Conservation (phyloP, 139 green algal species). For the Micractinium sp. region DNA sequence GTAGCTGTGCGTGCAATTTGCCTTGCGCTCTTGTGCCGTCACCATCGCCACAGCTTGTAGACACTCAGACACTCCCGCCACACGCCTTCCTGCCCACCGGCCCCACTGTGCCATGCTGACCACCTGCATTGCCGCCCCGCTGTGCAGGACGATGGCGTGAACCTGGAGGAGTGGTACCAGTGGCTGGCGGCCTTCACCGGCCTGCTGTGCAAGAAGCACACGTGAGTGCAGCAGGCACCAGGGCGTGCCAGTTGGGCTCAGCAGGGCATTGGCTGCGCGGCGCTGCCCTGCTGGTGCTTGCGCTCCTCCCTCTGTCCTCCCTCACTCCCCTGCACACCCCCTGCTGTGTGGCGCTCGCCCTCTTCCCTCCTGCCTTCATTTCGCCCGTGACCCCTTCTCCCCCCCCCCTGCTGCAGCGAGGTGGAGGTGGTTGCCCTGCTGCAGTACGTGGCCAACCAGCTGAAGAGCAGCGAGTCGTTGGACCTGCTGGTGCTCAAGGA, state of each 20-base stretch:
- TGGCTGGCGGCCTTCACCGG: slow-evolving; percentile 75
- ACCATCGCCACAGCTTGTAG: neutral
- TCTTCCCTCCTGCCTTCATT: neutral
- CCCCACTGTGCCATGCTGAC: neutral
- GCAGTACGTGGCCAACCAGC: slow-evolving; percentile 78
- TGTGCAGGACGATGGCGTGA: slow-evolving; percentile 82
- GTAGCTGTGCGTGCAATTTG: neutral
- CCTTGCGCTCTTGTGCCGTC: neutral
- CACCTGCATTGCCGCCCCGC: neutral
- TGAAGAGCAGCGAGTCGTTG: slow-evolving; percentile 68
- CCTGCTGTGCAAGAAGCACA: slow-evolving; percentile 52
- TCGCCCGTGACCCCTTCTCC: neutral
- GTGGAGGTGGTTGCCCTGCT: slow-evolving; percentile 66
- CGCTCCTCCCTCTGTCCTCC: neutral
- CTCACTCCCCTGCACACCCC: neutral
- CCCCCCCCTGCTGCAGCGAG: slow-evolving; percentile 12
- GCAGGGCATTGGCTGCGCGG: neutral
- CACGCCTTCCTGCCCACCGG: neutral
- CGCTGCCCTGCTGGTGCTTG: neutral
- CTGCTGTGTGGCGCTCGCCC: neutral
- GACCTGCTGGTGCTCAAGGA: slow-evolving; percentile 81
- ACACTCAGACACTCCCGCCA: neutral
- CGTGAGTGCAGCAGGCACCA: slow-evolving; percentile 4
- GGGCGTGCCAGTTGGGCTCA: neutral
- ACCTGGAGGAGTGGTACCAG: slow-evolving; percentile 81